Percentiles rank a stretch among this genome's conserved stretches.
Evolutionary conservation across 257 asterid genomes (phyloP).

Genomic region (Echium plantagineum): DNA sequence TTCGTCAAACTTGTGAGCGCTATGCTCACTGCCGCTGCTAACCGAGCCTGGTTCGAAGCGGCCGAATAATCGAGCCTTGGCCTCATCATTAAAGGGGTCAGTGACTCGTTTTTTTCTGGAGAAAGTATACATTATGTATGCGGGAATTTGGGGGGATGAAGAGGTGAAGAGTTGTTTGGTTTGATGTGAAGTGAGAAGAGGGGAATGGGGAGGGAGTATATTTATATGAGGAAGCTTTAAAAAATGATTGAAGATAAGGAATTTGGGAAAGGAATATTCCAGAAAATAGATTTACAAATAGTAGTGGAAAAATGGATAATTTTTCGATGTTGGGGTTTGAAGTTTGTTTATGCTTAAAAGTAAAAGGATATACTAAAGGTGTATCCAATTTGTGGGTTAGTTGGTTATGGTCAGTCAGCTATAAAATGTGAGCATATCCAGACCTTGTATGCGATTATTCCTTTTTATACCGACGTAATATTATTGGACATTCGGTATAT

Average conservation of each 20-base stretch:
- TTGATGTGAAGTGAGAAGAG: neutral
- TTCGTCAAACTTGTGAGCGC: constrained; percentile 22
- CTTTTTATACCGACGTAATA: too few species aligned
- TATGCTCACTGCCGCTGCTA: constrained; percentile 90
- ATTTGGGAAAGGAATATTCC: neutral
- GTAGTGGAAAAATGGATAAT: neutral
- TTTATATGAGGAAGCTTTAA: too few species aligned
- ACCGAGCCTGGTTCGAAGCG: constrained; percentile 23
- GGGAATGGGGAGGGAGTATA: neutral
- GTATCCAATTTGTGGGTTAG: neutral
- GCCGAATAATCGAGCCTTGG: constrained; percentile 55
- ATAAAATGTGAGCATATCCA: neutral
- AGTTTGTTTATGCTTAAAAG: neutral
- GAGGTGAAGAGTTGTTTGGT: neutral
- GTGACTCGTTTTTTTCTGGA: constrained; percentile 38
- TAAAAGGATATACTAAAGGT: neutral
- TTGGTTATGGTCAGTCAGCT: neutral
- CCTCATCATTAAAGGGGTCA: constrained; percentile 30
- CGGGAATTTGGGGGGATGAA: neutral
- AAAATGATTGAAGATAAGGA: neutral
- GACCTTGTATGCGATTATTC: too few species aligned
- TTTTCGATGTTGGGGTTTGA: too few species aligned
- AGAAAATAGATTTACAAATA: neutral
- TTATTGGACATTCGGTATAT: too few species aligned
- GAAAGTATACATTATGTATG: constrained; percentile 19